Percentiles rank a stretch among this genome's conserved stretches.
Conservation (phyloP, 176 grass and related monocot species). For the Ananas comosus region DNA sequence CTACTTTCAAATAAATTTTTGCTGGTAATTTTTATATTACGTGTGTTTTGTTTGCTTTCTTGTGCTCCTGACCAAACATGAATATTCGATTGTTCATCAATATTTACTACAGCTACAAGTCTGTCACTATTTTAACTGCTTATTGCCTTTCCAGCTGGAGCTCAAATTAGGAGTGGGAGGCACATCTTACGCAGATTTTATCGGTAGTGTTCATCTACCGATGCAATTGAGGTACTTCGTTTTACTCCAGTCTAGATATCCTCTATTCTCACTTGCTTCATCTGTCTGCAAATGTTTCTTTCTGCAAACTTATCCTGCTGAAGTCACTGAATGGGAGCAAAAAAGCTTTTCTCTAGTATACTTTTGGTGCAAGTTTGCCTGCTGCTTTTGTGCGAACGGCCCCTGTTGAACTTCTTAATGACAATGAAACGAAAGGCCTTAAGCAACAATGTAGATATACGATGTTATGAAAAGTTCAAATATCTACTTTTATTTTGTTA, state of each 20-base stretch:
- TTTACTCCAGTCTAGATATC: no score
- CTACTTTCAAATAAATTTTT: no score
- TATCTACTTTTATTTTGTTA: conserved; percentile 11
- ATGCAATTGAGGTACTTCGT: conserved; percentile 91
- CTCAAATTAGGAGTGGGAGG: conserved; percentile 94
- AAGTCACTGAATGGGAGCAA: no score
- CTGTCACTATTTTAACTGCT: neutral
- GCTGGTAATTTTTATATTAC: neutral
- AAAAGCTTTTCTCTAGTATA: no score
- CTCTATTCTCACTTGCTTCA: no score
- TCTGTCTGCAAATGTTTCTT: neutral
- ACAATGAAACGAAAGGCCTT: no score
- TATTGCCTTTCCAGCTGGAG: conserved; percentile 59
- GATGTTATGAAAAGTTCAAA: neutral
- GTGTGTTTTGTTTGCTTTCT: neutral
- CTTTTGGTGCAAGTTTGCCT: no score
- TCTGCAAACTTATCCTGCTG: no score
- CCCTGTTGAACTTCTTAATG: no score
- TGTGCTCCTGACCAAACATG: neutral
- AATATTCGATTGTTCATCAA: neutral
- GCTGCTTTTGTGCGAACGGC: no score
- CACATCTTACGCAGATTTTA: conserved; percentile 92
- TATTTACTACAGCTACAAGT: neutral
- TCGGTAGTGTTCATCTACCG: conserved; percentile 71
- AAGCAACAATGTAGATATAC: neutral